Conservation (phyloP, 805 yeast species). For the Clavispora fructus region DNA sequence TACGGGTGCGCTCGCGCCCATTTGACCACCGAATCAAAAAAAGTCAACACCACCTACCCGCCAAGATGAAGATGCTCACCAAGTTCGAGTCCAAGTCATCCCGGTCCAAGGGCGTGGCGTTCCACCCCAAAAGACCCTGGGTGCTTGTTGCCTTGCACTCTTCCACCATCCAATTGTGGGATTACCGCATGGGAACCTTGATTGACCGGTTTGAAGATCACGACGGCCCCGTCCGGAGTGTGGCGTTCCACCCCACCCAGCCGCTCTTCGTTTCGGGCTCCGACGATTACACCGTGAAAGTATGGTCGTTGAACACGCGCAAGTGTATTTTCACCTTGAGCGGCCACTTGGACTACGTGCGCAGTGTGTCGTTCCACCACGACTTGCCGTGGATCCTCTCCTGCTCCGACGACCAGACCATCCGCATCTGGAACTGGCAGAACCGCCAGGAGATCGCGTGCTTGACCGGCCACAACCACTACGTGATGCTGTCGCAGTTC, state of each 20-base stretch:
- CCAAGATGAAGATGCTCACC: constrained; percentile 27
- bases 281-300: constrained; percentile 91
- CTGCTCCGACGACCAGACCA: constrained; percentile 96
- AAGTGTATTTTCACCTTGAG: constrained; percentile 86
- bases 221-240: constrained; percentile 95
- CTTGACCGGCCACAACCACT: constrained; percentile 96
- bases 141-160: constrained; percentile 90
- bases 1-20: constrained; percentile 2
- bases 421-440: constrained; percentile 99
- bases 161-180: constrained; percentile 99
- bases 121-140: constrained; percentile 96
- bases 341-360: constrained; percentile 93
- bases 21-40: constrained; percentile 1
- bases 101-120: constrained; percentile 95
- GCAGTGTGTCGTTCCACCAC: constrained; percentile 91
- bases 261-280: constrained; percentile 97
- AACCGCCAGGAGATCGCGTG: constrained; percentile 96
- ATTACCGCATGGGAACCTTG: constrained; percentile 97
- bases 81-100: constrained; percentile 96
- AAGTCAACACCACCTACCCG: not conserved
- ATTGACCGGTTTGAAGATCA: constrained; percentile 97
- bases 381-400: constrained; percentile 97
- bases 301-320: constrained; percentile 90
- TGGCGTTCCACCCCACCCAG: constrained; percentile 96
- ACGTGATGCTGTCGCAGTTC: constrained; percentile 97